Evolutionary conservation across 108 stramenopile species (phyloP).

Genomic region (Nitzschia putrida): DNA sequence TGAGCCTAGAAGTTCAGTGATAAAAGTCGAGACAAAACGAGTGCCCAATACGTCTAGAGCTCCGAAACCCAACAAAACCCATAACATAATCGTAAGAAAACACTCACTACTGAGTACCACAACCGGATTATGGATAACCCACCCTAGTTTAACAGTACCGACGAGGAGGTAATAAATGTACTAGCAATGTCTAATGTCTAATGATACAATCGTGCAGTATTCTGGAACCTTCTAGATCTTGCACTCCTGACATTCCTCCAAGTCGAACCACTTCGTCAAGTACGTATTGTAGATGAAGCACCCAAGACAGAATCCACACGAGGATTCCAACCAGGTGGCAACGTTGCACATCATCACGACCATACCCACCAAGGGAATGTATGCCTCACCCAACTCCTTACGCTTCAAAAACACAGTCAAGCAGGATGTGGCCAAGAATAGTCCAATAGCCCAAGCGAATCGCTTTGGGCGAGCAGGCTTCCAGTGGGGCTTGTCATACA

Average conservation of each 20-base stretch:
- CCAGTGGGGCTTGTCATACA: conserved; percentile 44
- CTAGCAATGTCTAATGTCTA: too few species aligned
- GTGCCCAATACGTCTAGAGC: too few species aligned
- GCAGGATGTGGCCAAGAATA: conserved; percentile 40
- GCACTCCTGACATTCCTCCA: conserved; percentile 55
- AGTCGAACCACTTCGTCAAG: conserved; percentile 27
- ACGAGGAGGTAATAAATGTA: too few species aligned
- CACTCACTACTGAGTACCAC: too few species aligned
- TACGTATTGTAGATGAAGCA: conserved; percentile 58
- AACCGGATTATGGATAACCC: too few species aligned
- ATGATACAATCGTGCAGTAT: too few species aligned
- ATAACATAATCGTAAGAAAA: too few species aligned
- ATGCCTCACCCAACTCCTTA: conserved; percentile 27
- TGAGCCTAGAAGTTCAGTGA: too few species aligned
- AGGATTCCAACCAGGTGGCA: conserved; percentile 51
- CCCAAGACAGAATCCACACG: conserved; percentile 54
- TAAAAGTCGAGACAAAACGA: too few species aligned
- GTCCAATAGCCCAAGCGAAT: conserved; percentile 61
- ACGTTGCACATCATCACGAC: conserved; percentile 45
- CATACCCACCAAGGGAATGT: conserved; percentile 22
- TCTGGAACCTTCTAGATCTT: conserved; percentile 30
- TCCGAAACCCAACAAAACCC: too few species aligned
- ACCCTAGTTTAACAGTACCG: too few species aligned
- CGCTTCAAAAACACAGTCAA: conserved; percentile 27
- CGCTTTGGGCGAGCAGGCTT: conserved; percentile 62